Percentiles rank a stretch among this genome's conserved stretches.
phyloP scores from a whole-genome alignment of 805 yeast genomes.

The Candida nanaspora region DNA sequence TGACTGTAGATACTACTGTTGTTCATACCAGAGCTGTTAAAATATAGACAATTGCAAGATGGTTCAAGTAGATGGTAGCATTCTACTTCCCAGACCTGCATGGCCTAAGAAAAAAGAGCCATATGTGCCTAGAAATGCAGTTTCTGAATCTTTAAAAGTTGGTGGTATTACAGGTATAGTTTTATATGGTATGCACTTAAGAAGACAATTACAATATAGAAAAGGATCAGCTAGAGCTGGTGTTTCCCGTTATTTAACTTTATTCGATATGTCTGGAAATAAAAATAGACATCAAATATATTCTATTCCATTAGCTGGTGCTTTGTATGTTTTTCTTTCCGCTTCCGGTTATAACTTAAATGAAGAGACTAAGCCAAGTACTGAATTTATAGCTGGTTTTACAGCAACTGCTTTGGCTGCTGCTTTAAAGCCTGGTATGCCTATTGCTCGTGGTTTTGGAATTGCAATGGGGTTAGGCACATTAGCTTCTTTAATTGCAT shows the following conservation, averaged over 20 bases:
- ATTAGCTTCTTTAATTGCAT: conserved; percentile 36
- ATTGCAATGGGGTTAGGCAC: conserved; percentile 36
- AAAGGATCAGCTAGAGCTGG: conserved; percentile 33
- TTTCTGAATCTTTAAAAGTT: conserved; percentile 21
- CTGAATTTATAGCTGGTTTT: conserved; percentile 22
- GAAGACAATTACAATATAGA: conserved; percentile 28
- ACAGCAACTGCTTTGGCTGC: conserved; percentile 16
- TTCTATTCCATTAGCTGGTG: conserved; percentile 26
- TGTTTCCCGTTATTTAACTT: conserved; percentile 22
- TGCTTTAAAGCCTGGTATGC: conserved; percentile 16
- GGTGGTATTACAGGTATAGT: conserved; percentile 23
- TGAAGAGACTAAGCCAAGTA: conserved; percentile 21
- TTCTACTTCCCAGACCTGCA: conserved; percentile 21
- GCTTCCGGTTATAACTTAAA: conserved; percentile 23
- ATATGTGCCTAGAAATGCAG: conserved; percentile 23
- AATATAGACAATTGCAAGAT: neutral
- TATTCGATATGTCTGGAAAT: conserved; percentile 17
- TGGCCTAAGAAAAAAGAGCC: conserved; percentile 12
- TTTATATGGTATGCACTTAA: conserved; percentile 28
- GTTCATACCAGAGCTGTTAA: neutral
- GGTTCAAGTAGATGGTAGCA: neutral
- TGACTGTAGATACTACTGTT: no score
- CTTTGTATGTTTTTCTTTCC: conserved; percentile 25
- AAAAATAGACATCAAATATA: conserved; percentile 20
- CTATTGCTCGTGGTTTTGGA: conserved; percentile 37